These are phyloP conservation scores for Ophiostoma quercus DNA, from an alignment of 2,329 filamentous ascomycete species.

Conservation along the genomic window DNA sequence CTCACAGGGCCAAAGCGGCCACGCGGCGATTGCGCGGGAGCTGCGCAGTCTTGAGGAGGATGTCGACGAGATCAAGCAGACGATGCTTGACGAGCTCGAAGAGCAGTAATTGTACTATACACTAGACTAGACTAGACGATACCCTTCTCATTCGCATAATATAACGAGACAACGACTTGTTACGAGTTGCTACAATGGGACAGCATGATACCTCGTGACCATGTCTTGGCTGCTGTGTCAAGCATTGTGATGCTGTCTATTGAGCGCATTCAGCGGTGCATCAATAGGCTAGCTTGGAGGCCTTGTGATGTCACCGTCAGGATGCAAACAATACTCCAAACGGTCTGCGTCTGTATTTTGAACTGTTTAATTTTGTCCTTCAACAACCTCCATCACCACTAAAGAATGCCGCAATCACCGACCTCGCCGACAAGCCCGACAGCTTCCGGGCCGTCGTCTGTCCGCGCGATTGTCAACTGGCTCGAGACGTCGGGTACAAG, in stretches of 20 bases:
- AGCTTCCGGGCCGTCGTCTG: constrained; percentile 13
- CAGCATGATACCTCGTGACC: neutral
- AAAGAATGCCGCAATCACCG: constrained; percentile 2
- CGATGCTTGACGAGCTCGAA: constrained; percentile 25
- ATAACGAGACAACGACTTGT: neutral
- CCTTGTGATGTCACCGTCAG: neutral
- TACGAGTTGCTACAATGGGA: neutral
- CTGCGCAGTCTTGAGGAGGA: constrained; percentile 25
- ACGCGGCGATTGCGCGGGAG: constrained; percentile 8
- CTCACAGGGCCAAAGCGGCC: neutral
- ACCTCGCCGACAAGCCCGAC: neutral
- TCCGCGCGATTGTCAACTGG: constrained; percentile 22
- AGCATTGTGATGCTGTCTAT: neutral
- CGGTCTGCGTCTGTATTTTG: neutral
- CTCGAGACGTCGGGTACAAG: constrained; percentile 16
- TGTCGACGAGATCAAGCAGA: constrained; percentile 28
- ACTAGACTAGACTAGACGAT: neutral
- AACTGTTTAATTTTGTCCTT: no score
- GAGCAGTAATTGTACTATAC: neutral
- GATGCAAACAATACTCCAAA: neutral
- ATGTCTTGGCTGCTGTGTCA: neutral
- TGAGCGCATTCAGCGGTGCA: neutral
- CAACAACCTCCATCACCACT: no score
- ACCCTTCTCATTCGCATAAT: neutral
- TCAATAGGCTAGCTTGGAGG: constrained; percentile 1